phyloP scores from a whole-genome alignment of 371 early-diverging fungal species.

The Syncephalastrum sp. region DNA sequence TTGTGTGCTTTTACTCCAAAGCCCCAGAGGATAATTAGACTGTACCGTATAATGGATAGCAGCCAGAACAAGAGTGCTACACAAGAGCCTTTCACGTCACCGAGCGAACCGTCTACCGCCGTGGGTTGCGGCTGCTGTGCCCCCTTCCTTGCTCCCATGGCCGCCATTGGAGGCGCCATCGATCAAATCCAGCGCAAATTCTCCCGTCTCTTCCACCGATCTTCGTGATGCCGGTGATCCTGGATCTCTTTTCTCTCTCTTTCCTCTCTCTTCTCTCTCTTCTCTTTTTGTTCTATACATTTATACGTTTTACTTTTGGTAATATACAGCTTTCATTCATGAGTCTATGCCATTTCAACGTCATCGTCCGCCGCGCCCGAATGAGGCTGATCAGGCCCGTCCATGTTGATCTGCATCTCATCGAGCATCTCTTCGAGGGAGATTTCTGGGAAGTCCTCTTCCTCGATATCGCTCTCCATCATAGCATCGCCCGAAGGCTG shows the following conservation, averaged over 20 bases:
- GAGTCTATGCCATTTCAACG: slow-evolving; percentile 23
- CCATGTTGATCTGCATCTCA: slow-evolving; percentile 72
- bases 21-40: no score
- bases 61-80: slow-evolving; percentile 7
- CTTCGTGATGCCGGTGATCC: no score
- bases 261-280: no score
- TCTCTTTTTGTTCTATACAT: no score
- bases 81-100: slow-evolving; percentile 27
- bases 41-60: no score
- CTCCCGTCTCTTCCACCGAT: background rate
- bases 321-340: slow-evolving; percentile 5
- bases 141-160: slow-evolving; percentile 25
- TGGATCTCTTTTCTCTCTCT: no score
- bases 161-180: slow-evolving; percentile 30
- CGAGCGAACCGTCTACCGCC: slow-evolving; percentile 26
- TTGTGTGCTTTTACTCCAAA: no score
- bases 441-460: slow-evolving; percentile 90
- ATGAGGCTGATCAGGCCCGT: slow-evolving; percentile 38
- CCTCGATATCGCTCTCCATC: slow-evolving; percentile 61
- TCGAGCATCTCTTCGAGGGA: slow-evolving; percentile 89
- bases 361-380: slow-evolving; percentile 33
- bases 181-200: slow-evolving; percentile 32
- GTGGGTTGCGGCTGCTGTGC: slow-evolving; percentile 31
- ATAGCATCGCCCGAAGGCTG: slow-evolving; percentile 49
- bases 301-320: no score